Evolutionary conservation across 371 early-diverging fungal species (phyloP), one percentile per base, ranked within the genome.

Genomic region (Apophysomyces trapeziformis): DNA sequence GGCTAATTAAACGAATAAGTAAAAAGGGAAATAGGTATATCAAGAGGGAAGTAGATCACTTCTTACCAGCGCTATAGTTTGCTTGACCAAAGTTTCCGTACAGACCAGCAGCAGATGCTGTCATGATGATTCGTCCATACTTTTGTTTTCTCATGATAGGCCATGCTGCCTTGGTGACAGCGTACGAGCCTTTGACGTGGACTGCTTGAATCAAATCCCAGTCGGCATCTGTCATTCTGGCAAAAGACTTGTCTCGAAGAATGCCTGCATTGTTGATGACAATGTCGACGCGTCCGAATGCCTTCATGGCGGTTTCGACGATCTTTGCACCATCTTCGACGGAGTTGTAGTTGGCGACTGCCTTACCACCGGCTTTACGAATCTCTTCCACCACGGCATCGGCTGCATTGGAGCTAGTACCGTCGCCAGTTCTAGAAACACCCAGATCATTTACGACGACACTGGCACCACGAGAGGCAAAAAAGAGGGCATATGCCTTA

Each of bases 11-110:
- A 57, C 41, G 37, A 58, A 46, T 58, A 60, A 14, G 38, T 38
- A 61, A 16, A 57, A 38, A 36, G 63, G 43, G n/a, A 11, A 63
- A 38, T 1, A 18, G 38, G 35, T 26, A 62, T 26, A 41, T 41
- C 4, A 11, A 26, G 36, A 60, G 7, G 38, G 36, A 61, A 16
- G 7, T 43, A 18, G 38, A 37, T 32, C 3, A 2, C 32, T 26
- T 38, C 67, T 69, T 78, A 81, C 82, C 82, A 66, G 95, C 87
- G 62, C 87, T 86, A 81, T 98, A 99, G 90, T 98, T 98, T 60
- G 96, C 93, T 83, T 98, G 97, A 57, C 99, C 99, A 89, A 97
- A 99, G 91, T 99, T 99, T 73, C 99, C 99, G 79, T 98, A 98
- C 41, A 99, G 81, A 72, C 99, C 99, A 66, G 98, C 98, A 62